These are phyloP conservation scores for Neofusicoccum kwambonambiense DNA, from an alignment of 2,329 filamentous ascomycete genomes.

Conservation along the genomic window DNA sequence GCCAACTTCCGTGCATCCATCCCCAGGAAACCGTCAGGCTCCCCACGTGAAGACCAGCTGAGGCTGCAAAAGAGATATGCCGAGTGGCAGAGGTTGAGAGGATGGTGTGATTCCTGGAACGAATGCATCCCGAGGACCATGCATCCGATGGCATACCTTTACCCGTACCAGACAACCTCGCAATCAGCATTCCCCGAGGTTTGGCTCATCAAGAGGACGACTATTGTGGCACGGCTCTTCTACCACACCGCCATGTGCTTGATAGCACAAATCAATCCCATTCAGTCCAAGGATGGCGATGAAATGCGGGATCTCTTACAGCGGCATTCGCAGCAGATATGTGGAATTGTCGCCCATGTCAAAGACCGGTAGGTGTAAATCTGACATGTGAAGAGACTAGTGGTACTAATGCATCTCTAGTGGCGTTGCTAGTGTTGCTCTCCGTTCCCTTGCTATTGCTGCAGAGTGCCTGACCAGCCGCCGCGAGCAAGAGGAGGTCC, in stretches of 20 bases:
- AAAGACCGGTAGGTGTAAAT: slow-evolving; percentile 61
- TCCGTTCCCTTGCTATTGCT: slow-evolving; percentile 76
- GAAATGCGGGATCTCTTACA: slow-evolving; percentile 71
- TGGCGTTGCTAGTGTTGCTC: slow-evolving; percentile 74
- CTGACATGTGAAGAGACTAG: background rate
- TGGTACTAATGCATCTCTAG: slow-evolving; percentile 32
- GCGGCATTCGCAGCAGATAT: slow-evolving; percentile 79
- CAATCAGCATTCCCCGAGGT: slow-evolving; percentile 82
- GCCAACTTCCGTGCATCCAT: slow-evolving; percentile 77
- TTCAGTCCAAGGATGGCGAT: slow-evolving; percentile 58
- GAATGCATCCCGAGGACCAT: slow-evolving; percentile 77
- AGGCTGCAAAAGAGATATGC: slow-evolving; percentile 63
- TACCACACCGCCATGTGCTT: slow-evolving; percentile 86
- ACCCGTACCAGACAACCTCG: slow-evolving; percentile 63
- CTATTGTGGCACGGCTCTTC: slow-evolving; percentile 78
- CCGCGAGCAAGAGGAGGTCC: slow-evolving; percentile 76
- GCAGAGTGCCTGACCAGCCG: slow-evolving; percentile 68
- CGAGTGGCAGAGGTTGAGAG: slow-evolving; percentile 78
- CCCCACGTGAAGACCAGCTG: slow-evolving; percentile 59
- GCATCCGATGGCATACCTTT: slow-evolving; percentile 78
- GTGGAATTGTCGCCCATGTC: slow-evolving; percentile 82
- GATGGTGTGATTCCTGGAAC: slow-evolving; percentile 82
- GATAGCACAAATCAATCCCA: slow-evolving; percentile 75
- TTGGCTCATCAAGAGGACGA: slow-evolving; percentile 81
- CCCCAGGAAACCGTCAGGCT: slow-evolving; percentile 59